These are phyloP conservation scores for Crepidotus variabilis DNA, from an alignment of 768 basidiomycete species.

Conservation along the genomic window DNA sequence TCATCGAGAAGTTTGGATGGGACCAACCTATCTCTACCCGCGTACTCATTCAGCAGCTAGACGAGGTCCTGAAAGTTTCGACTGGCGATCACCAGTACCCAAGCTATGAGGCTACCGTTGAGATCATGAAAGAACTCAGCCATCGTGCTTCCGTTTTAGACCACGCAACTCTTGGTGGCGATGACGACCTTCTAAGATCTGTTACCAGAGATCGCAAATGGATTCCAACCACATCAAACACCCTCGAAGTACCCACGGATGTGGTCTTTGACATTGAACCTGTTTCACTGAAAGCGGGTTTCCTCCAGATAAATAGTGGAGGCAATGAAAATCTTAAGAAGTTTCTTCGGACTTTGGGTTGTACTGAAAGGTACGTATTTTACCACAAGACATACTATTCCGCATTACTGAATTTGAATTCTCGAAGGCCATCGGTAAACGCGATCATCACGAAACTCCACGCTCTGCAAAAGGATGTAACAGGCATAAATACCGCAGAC, in stretches of 20 bases:
- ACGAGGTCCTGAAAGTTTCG: constrained; percentile 13
- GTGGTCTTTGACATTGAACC: constrained; percentile 19
- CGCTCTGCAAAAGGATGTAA: constrained; percentile 9
- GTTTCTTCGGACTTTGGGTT: constrained; percentile 33
- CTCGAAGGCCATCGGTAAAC: constrained; percentile 25
- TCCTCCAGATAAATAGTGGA: constrained; percentile 20
- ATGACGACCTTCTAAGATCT: constrained; percentile 14
- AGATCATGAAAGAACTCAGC: constrained; percentile 29
- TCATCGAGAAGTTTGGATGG: constrained; percentile 45
- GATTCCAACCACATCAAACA: constrained; percentile 27
- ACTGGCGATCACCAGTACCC: background rate
- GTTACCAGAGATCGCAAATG: constrained; percentile 21
- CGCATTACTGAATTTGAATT: background rate
- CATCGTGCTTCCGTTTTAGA: constrained; percentile 6
- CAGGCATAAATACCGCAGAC: constrained; percentile 12
- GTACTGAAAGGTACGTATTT: constrained; percentile 29
- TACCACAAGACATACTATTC: background rate
- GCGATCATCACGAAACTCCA: constrained; percentile 25
- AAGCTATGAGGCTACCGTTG: constrained; percentile 13
- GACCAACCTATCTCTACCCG: constrained; percentile 26
- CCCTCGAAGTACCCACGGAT: constrained; percentile 14
- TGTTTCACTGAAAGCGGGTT: constrained; percentile 18
- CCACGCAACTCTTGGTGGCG: constrained; percentile 5
- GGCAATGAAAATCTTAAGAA: constrained; percentile 11
- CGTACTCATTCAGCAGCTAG: constrained; percentile 31